Evolutionary conservation across 2,329 filamentous ascomycete species (phyloP).

Genomic region (Coniochaeta pulveracea): DNA sequence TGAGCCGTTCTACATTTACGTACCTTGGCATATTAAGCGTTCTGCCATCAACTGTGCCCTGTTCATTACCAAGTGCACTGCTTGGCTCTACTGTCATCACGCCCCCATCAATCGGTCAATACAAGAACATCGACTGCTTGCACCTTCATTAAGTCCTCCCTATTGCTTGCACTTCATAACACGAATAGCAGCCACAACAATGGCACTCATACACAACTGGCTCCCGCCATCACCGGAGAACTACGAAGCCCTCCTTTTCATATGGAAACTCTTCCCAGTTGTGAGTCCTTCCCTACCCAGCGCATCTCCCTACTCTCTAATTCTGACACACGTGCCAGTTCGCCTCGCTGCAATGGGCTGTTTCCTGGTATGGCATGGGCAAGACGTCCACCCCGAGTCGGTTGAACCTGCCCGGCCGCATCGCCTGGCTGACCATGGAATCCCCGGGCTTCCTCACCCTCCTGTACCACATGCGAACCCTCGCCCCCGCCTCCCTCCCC

Average conservation of each 20-base stretch:
- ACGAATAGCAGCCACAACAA: conserved; percentile 13
- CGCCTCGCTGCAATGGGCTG: conserved; percentile 61
- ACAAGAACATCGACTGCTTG: no score
- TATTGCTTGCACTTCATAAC: not conserved
- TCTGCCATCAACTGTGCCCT: no score
- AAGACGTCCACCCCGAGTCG: conserved; percentile 70
- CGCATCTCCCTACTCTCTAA: conserved; percentile 1
- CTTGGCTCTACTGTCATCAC: no score
- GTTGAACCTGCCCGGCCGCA: conserved; percentile 79
- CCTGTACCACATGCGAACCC: conserved; percentile 64
- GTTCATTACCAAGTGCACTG: no score
- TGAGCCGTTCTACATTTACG: no score
- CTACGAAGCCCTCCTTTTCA: conserved; percentile 38
- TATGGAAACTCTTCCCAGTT: conserved; percentile 44
- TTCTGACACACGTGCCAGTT: conserved; percentile 44
- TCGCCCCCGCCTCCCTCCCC: conserved; percentile 50
- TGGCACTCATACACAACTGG: conserved; percentile 41
- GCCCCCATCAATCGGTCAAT: no score
- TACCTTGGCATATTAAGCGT: no score
- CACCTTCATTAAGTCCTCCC: not conserved
- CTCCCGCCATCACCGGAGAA: conserved; percentile 46
- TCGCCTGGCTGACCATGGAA: conserved; percentile 88
- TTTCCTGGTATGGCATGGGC: conserved; percentile 80
- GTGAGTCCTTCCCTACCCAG: conserved; percentile 23
- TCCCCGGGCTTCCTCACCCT: conserved; percentile 64